Evolutionary conservation across 805 yeast genomes (phyloP).

Genomic region (Metschnikowia santaceciliae): DNA sequence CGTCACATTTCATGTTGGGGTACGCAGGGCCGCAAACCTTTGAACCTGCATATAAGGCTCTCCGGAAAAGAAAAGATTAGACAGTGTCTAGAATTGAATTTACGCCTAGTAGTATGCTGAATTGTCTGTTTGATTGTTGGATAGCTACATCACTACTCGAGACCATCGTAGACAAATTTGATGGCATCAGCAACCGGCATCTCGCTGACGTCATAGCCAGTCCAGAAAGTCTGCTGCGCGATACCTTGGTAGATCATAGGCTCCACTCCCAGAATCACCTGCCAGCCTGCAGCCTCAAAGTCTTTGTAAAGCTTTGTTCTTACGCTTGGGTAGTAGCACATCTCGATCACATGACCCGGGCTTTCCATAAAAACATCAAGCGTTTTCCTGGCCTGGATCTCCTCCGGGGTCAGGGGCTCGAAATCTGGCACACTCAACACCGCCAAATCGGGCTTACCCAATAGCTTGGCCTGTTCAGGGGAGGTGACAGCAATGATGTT

Average conservation of each 20-base stretch:
- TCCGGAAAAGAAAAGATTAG: too few relatives aligned
- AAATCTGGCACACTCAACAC: slow-evolving; percentile 31
- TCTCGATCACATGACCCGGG: slow-evolving; percentile 28
- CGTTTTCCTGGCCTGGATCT: slow-evolving; percentile 22
- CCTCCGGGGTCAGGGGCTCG: slow-evolving; percentile 22
- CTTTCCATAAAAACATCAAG: slow-evolving; percentile 24
- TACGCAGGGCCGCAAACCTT: not conserved
- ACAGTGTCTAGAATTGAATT: too few relatives aligned
- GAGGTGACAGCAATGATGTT: slow-evolving; percentile 24
- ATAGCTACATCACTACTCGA: not conserved
- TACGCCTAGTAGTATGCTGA: too few relatives aligned
- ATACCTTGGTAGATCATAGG: slow-evolving; percentile 32
- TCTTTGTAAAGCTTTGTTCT: slow-evolving; percentile 22
- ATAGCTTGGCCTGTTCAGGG: slow-evolving; percentile 21
- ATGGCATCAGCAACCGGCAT: slow-evolving; percentile 24
- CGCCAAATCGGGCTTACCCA: slow-evolving; percentile 20
- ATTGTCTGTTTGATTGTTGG: too few relatives aligned
- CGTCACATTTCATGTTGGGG: not conserved
- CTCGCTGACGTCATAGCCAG: slow-evolving; percentile 23
- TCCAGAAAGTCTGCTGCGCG: slow-evolving; percentile 31
- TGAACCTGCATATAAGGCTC: not conserved
- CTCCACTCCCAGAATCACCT: slow-evolving; percentile 27
- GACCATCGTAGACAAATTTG: slow-evolving; percentile 15
- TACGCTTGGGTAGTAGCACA: slow-evolving; percentile 34
- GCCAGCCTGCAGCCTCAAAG: slow-evolving; percentile 23